phyloP scores from a whole-genome alignment of 208 protist genomes.

The Acanthamoeba triangularis region DNA sequence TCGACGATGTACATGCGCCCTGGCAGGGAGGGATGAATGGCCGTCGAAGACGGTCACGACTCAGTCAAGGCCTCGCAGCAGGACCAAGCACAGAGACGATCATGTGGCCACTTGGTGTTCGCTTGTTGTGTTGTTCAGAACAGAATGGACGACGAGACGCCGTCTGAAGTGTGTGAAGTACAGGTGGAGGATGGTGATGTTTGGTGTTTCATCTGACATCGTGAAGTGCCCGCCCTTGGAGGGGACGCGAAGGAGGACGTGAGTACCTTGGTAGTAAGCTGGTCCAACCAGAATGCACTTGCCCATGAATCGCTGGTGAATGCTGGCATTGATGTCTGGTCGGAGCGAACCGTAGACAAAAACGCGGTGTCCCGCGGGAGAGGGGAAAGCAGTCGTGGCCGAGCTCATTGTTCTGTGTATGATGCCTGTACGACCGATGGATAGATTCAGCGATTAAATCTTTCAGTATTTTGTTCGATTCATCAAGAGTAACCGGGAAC shows the following conservation, averaged over 20 bases:
- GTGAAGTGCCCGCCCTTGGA: background rate
- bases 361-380: background rate
- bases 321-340: constrained; percentile 60
- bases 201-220: background rate
- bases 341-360: constrained; percentile 55
- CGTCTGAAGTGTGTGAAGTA: background rate
- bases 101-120: background rate
- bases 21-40: background rate
- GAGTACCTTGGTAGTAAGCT: background rate
- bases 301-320: constrained; percentile 44
- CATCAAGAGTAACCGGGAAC: background rate
- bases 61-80: background rate
- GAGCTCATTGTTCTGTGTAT: background rate
- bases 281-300: constrained; percentile 8
- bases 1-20: constrained; percentile 44
- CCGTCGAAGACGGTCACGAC: background rate
- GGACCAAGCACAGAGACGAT: background rate
- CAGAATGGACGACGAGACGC: background rate
- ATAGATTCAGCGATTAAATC: background rate
- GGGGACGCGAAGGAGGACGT: background rate
- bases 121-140: background rate
- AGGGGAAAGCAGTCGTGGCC: background rate
- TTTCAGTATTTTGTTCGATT: background rate
- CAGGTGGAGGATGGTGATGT: background rate
- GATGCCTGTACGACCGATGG: background rate